Evolutionary conservation across 23 red algal genomes (phyloP).

Genomic region (Gracilaria vermiculophylla): DNA sequence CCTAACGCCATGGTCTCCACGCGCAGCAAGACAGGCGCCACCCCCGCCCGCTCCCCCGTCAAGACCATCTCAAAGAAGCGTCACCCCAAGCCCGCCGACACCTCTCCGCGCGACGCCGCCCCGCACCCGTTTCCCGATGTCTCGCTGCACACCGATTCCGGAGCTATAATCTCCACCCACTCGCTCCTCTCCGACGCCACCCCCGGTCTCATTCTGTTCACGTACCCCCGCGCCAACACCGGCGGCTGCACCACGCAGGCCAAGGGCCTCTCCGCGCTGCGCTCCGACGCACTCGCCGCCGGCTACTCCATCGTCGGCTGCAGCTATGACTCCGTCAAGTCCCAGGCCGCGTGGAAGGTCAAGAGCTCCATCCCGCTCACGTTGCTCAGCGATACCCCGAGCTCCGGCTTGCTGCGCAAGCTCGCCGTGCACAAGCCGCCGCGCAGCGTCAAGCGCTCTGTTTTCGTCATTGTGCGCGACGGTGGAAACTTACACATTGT

Average conservation of each 20-base stretch:
- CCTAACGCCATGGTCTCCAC: conserved; percentile 38
- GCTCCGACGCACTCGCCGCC: not conserved
- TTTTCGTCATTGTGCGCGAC: conserved; percentile 54
- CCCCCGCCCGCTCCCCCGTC: conserved; percentile 10
- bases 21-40: conserved; percentile 58
- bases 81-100: not conserved
- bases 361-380: conserved; percentile 52
- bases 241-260: conserved; percentile 87
- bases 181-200: conserved; percentile 16
- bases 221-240: conserved; percentile 81
- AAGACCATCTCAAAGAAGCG: conserved; percentile 51
- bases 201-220: conserved; percentile 73
- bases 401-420: conserved; percentile 43
- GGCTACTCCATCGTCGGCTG: conserved; percentile 55
- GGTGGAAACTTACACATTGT: conserved; percentile 2
- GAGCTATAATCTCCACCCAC: not conserved
- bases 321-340: conserved; percentile 59
- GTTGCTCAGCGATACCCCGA: conserved; percentile 57
- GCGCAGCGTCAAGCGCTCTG: conserved; percentile 45
- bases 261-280: conserved; percentile 35
- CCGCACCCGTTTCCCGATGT: conserved; percentile 26
- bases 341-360: conserved; percentile 50
- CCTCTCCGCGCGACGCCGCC: not conserved
- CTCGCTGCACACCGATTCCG: conserved; percentile 31
- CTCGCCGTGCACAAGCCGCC: conserved; percentile 52